These are phyloP conservation scores for Rhytidiadelphus loreus DNA, from an alignment of 225 moss, liverwort and hornwort genomes.

Conservation along the genomic window DNA sequence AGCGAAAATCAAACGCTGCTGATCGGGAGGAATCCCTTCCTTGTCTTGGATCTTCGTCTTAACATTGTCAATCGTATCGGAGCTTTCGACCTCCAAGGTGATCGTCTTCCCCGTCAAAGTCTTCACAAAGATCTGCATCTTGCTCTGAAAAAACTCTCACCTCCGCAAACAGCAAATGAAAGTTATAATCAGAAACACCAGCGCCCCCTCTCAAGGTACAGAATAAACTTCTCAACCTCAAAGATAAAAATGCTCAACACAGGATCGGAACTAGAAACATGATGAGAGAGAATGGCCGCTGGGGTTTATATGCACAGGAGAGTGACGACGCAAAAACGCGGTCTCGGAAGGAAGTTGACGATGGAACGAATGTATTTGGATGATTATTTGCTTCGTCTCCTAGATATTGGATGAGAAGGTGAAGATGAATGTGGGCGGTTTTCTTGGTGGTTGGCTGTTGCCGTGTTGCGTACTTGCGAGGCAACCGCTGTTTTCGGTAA, in stretches of 20 bases:
- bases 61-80: background rate
- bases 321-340: background rate
- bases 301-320: background rate
- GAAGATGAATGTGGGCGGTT: background rate
- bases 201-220: background rate
- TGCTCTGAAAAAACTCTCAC: background rate
- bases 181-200: background rate
- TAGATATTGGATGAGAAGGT: background rate
- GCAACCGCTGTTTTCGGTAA: background rate
- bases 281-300: fast-evolving
- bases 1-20: background rate
- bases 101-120: background rate
- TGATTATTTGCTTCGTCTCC: background rate
- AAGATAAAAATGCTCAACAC: fast-evolving
- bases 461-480: background rate
- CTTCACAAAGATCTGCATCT: slow-evolving; percentile 24
- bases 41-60: background rate
- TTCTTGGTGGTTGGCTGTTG: background rate
- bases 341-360: background rate
- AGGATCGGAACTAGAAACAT: background rate
- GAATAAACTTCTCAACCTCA: too few species aligned
- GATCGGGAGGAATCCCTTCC: background rate
- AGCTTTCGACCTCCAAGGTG: background rate
- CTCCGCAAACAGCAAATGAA: too few species aligned
- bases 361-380: background rate